Evolutionary conservation across 2,329 filamentous ascomycete genomes (phyloP).

Genomic region (Taxawa tesnikishii): DNA sequence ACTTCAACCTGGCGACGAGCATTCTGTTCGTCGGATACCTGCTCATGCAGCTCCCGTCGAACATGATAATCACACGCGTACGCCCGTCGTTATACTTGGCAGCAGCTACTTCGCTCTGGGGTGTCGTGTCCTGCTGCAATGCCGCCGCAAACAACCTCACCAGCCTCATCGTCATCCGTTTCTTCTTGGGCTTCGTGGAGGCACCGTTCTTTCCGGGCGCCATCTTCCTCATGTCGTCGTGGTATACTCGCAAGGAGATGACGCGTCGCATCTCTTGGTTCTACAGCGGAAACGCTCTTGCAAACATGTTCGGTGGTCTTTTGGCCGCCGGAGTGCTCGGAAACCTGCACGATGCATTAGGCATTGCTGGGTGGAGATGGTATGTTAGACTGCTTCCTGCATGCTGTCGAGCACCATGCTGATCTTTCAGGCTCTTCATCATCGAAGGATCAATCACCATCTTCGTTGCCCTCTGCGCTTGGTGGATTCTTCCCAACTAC

Average conservation of each 20-base stretch:
- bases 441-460: neutral
- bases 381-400: slow-evolving; percentile 17
- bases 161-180: slow-evolving; percentile 20
- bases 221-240: slow-evolving; percentile 22
- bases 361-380: slow-evolving; percentile 30
- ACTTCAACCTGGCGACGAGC: slow-evolving; percentile 8
- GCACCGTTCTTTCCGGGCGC: slow-evolving; percentile 23
- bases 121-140: slow-evolving; percentile 14
- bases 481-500: slow-evolving; percentile 6
- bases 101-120: slow-evolving; percentile 15
- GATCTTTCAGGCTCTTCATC: neutral
- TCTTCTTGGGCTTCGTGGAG: slow-evolving; percentile 20
- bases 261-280: slow-evolving; percentile 25
- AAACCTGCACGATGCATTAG: slow-evolving; percentile 24
- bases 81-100: slow-evolving; percentile 8
- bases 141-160: no score
- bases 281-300: slow-evolving; percentile 26
- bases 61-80: slow-evolving; percentile 7
- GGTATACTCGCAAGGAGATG: slow-evolving; percentile 25
- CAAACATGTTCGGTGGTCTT: slow-evolving; percentile 28
- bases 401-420: no score
- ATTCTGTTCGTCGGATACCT: slow-evolving; percentile 8
- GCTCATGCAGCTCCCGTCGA: slow-evolving; percentile 6
- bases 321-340: slow-evolving; percentile 24
- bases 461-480: neutral